Base-by-base conservation (phyloP, 1,284 basidiomycete genomes). In the Sporisorium iseilematis-ciliati region DNA sequence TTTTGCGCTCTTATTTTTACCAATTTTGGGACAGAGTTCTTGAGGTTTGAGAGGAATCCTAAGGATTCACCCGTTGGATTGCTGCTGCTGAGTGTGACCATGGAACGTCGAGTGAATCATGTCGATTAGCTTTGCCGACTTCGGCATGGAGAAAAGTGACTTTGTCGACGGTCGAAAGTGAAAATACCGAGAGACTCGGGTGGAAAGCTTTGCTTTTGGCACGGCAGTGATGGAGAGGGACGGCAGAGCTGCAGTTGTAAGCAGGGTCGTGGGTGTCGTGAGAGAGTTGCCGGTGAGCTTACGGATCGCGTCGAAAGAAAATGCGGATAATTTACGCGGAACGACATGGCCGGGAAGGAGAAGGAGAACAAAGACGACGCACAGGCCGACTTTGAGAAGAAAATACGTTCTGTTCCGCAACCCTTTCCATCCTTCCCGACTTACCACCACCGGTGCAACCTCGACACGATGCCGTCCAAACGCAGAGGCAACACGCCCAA, bases 391-490 rank as follows among this genome's bases (percentile, higher is more conserved):
- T 48, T 40, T 29, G 3, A 21, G 45, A 57, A 48, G 45, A 57
- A 46, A 55, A 16, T 25, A 6, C 18, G 7, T 25, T 23, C 11
- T 33, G 49, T 20, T n/a, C n/a, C n/a, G n/a, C n/a, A n/a, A n/a
- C n/a, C n/a, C 5, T n/a, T 8, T 51, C 20, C 29, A 49, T 31
- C 12, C 26, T 14, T 20, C 25, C 21, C 56, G 35, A 31, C 7
- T 48, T 63, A 45, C 12, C 29, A 43, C 3, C n/a, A n/a, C n/a
- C n/a, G n/a, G n/a, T n/a, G n/a, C n/a, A n/a, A n/a, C n/a, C n/a
- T n/a, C n/a, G n/a, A n/a, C n/a, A n/a, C n/a, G 20, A 75, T 75
- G 73, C 73, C 68, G 25, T 56, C 65, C 20, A 67, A 65, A 57
- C 62, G 65, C 40, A 71, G 52, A 46, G 56, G 48, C 38, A 53